Conservation (phyloP, 2,329 filamentous ascomycete species). For the Sarocladium strictum region DNA sequence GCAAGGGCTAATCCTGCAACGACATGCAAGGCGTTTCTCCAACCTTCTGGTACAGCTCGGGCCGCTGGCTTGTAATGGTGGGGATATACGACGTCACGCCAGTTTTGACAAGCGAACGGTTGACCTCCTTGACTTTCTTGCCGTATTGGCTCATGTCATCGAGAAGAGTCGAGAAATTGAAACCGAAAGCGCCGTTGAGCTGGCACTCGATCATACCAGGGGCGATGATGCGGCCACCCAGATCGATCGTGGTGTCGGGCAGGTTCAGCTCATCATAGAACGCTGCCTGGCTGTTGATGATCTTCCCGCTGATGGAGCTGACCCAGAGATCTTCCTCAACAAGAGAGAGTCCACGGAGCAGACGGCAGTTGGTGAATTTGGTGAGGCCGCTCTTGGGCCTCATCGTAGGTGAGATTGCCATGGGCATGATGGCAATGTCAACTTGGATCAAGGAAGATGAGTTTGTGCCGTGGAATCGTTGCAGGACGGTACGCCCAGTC, state of each 20-base stretch:
- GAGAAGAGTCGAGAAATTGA: conserved; percentile 82
- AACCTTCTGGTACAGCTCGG: conserved; percentile 77
- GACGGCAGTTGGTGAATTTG: conserved; percentile 83
- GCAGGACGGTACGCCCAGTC: conserved; percentile 9
- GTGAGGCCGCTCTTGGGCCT: conserved; percentile 54
- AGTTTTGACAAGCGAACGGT: conserved; percentile 65
- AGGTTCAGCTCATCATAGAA: conserved; percentile 64
- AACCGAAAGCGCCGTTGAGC: conserved; percentile 86
- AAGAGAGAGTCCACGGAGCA: conserved; percentile 62
- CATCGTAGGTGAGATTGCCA: conserved; percentile 32
- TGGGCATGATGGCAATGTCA: conserved; percentile 36
- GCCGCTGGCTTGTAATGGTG: conserved; percentile 73
- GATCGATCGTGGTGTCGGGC: conserved; percentile 71
- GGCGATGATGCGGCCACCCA: conserved; percentile 75
- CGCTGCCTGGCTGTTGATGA: conserved; percentile 62
- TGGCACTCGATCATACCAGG: conserved; percentile 89
- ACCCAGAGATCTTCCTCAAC: conserved; percentile 84
- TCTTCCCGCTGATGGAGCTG: conserved; percentile 73
- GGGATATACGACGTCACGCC: conserved; percentile 86
- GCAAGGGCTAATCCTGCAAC: neutral
- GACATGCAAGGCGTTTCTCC: neutral
- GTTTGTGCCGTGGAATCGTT: conserved; percentile 10
- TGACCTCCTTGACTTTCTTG: conserved; percentile 66
- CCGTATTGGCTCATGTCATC: conserved; percentile 63
- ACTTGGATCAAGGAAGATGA: conserved; percentile 16